Percentiles rank a stretch among this genome's conserved stretches.
Evolutionary conservation across 225 moss, liverwort and hornwort genomes (phyloP).

Genomic region (Antitrichia curtipendula): DNA sequence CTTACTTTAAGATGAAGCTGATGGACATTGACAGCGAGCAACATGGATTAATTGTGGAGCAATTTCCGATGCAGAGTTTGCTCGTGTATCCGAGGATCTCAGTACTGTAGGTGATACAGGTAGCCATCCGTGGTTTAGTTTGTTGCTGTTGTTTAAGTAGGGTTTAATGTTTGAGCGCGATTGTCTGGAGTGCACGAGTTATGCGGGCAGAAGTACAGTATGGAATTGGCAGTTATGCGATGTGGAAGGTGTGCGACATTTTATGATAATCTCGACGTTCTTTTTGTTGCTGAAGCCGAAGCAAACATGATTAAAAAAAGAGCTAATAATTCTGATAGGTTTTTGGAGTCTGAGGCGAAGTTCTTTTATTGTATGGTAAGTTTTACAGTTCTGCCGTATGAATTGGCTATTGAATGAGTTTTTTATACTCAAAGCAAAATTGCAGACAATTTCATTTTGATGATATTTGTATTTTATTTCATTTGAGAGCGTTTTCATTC

Average conservation of each 20-base stretch:
- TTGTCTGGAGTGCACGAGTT: neutral
- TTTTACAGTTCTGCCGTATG: neutral
- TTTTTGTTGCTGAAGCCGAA: constrained; percentile 17
- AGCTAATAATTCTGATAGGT: constrained; percentile 32
- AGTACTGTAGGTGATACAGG: constrained; percentile 48
- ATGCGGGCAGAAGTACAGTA: neutral
- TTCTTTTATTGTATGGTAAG: constrained; percentile 36
- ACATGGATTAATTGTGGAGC: constrained; percentile 41
- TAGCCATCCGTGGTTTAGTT: neutral
- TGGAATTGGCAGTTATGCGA: neutral
- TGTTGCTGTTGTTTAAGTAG: neutral
- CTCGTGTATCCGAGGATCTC: constrained; percentile 49
- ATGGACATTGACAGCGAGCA: constrained; percentile 61
- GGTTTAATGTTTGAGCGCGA: neutral
- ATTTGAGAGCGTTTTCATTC: neutral
- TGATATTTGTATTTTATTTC: neutral
- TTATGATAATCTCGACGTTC: neutral
- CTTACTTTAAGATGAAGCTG: constrained; percentile 64
- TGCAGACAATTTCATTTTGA: neutral
- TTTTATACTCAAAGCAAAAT: neutral
- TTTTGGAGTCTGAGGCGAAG: constrained; percentile 36
- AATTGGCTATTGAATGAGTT: neutral
- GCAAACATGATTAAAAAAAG: constrained; percentile 22
- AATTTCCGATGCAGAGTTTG: constrained; percentile 41
- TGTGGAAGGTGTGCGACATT: neutral